Evolutionary conservation across 202 grass and related monocot species (phyloP).

Genomic region (Hordeum pubiflorum): DNA sequence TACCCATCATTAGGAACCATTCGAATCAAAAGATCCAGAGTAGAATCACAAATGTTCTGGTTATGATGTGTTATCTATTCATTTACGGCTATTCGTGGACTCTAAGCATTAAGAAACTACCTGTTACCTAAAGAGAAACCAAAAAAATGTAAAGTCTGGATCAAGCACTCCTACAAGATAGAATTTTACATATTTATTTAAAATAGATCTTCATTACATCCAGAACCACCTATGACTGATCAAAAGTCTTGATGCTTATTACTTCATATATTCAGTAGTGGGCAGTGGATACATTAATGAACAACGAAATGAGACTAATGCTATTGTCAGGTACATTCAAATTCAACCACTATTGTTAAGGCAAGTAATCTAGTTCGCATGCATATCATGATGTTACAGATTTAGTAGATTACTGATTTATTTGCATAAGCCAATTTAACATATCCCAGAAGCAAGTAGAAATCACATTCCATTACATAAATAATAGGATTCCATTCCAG

Average conservation of each 20-base stretch:
- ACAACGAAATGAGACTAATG: background rate
- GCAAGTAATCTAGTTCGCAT: background rate
- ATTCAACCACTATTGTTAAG: background rate
- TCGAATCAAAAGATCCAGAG: too few species aligned
- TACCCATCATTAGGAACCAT: too few species aligned
- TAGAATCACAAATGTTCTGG: too few species aligned
- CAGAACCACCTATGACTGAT: too few species aligned
- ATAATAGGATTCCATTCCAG: background rate
- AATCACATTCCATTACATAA: background rate
- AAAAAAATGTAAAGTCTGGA: too few species aligned
- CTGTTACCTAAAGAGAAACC: too few species aligned
- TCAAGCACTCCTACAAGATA: too few species aligned
- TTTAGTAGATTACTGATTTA: slow-evolving; percentile 11
- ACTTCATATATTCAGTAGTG: background rate
- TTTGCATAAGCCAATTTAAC: background rate
- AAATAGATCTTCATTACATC: too few species aligned
- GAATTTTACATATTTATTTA: too few species aligned
- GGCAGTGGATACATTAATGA: background rate
- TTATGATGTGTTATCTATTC: too few species aligned
- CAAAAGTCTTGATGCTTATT: background rate
- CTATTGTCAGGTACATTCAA: background rate
- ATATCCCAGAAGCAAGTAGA: background rate
- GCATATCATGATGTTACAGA: background rate
- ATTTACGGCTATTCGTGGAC: too few species aligned
- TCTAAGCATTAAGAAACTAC: too few species aligned